Evolutionary conservation across 495 filamentous ascomycete species (phyloP).

Genomic region (Aspergillus taichungensis): DNA sequence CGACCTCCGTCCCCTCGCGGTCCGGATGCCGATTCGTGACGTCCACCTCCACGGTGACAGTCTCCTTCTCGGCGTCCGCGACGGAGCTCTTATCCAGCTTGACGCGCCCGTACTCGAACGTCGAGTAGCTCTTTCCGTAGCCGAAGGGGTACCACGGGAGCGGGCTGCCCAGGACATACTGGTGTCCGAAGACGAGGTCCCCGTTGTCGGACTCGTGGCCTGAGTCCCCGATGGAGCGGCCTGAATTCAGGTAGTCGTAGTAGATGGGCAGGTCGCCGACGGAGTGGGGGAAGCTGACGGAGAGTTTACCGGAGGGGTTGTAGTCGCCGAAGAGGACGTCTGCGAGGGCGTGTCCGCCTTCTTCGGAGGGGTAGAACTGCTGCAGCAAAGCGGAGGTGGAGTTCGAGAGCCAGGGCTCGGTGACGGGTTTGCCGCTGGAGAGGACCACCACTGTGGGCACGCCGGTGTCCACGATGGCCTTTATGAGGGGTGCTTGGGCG

Average conservation of each 20-base stretch:
- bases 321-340: constrained; percentile 61
- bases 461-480: constrained; percentile 53
- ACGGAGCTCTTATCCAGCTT: constrained; percentile 35
- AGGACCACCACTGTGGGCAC: constrained; percentile 63
- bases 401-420: constrained; percentile 56
- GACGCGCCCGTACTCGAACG: constrained; percentile 46
- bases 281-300: constrained; percentile 55
- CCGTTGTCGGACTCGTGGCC: constrained; percentile 45
- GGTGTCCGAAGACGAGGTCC: constrained; percentile 53
- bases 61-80: constrained; percentile 33
- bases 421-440: constrained; percentile 60
- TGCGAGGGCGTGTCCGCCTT: constrained; percentile 53
- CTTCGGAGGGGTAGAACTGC: constrained; percentile 63
- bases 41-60: constrained; percentile 44
- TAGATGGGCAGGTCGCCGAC: constrained; percentile 59
- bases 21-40: constrained; percentile 47
- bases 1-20: constrained; percentile 54
- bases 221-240: constrained; percentile 40
- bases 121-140: constrained; percentile 58
- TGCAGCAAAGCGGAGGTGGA: constrained; percentile 53
- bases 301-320: constrained; percentile 58
- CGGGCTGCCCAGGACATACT: constrained; percentile 54
- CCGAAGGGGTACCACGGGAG: constrained; percentile 58
- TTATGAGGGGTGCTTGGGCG: constrained; percentile 56
- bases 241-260: constrained; percentile 64